Percentiles rank a stretch among this genome's conserved stretches.
Evolutionary conservation across 805 yeast species (phyloP).

Genomic region (Candida chilensis): DNA sequence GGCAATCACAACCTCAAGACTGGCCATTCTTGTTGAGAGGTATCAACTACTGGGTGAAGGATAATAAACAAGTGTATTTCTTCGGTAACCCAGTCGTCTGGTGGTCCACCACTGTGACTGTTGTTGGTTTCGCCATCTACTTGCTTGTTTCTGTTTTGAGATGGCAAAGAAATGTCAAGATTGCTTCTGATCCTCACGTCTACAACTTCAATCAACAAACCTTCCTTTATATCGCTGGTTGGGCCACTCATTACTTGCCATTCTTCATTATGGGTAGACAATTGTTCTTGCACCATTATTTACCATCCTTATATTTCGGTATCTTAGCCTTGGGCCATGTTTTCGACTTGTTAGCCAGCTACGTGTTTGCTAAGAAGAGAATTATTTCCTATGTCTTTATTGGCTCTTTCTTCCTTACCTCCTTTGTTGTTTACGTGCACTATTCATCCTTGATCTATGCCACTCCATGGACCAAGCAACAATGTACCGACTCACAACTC

Average conservation of each 20-base stretch:
- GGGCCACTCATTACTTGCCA: constrained; percentile 65
- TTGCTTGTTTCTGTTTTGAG: constrained; percentile 36
- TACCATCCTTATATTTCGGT: constrained; percentile 89
- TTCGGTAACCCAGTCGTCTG: constrained; percentile 75
- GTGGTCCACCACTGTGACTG: constrained; percentile 59
- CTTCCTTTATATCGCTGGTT: constrained; percentile 57
- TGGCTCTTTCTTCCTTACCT: constrained; percentile 35
- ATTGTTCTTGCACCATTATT: constrained; percentile 85
- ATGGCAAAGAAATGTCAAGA: constrained; percentile 48
- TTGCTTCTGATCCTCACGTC: constrained; percentile 42
- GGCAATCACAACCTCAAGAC: constrained; percentile 60
- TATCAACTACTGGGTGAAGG: constrained; percentile 69
- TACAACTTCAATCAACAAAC: constrained; percentile 59
- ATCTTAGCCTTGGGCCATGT: constrained; percentile 67
- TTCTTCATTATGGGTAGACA: constrained; percentile 88
- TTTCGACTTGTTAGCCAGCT: constrained; percentile 39
- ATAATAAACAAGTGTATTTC: constrained; percentile 55
- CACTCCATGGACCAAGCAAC: constrained; percentile 62
- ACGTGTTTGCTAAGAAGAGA: constrained; percentile 29
- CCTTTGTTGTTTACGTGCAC: constrained; percentile 45
- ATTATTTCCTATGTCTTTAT: constrained; percentile 34
- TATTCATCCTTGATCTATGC: constrained; percentile 77
- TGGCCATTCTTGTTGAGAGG: constrained; percentile 78
- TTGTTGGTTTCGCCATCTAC: constrained; percentile 41
- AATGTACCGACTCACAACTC: constrained; percentile 56